Evolutionary conservation across 441 rosid genomes (phyloP).

Genomic region (Syzygium syzygioides): DNA sequence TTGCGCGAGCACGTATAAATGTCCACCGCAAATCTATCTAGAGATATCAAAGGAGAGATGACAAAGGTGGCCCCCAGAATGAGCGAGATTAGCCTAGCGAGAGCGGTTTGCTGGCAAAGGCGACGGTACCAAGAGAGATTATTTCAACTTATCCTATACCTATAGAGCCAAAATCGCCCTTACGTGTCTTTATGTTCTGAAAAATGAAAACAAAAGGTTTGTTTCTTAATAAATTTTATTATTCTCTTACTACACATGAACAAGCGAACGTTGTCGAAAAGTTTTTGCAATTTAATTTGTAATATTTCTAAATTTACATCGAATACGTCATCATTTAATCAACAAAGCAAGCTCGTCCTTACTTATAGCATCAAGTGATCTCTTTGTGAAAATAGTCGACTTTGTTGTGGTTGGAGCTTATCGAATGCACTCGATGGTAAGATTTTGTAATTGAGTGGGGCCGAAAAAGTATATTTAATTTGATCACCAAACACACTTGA

Average conservation of each 20-base stretch:
- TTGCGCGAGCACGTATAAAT: not conserved
- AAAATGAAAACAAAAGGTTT: not conserved
- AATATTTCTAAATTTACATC: not conserved
- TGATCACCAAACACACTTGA: not conserved
- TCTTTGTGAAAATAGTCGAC: accelerated
- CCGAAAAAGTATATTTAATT: not conserved
- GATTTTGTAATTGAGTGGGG: not conserved
- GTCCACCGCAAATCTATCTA: not conserved
- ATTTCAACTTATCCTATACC: not conserved
- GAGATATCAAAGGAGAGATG: not conserved
- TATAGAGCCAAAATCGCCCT: not conserved
- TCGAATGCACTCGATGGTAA: not conserved
- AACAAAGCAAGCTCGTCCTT: not conserved
- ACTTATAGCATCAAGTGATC: not conserved
- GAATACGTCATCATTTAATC: not conserved
- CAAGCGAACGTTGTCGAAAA: not conserved
- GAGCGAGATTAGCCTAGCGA: not conserved
- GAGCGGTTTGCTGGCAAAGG: not conserved
- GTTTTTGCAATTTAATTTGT: not conserved
- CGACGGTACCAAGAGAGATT: not conserved
- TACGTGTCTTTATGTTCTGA: not conserved
- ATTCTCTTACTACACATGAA: not conserved
- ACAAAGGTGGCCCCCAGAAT: not conserved
- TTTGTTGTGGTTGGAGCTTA: not conserved
- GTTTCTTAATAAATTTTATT: not conserved